Conservation (phyloP, 768 basidiomycete species). For the Basidioascus undulatus region DNA sequence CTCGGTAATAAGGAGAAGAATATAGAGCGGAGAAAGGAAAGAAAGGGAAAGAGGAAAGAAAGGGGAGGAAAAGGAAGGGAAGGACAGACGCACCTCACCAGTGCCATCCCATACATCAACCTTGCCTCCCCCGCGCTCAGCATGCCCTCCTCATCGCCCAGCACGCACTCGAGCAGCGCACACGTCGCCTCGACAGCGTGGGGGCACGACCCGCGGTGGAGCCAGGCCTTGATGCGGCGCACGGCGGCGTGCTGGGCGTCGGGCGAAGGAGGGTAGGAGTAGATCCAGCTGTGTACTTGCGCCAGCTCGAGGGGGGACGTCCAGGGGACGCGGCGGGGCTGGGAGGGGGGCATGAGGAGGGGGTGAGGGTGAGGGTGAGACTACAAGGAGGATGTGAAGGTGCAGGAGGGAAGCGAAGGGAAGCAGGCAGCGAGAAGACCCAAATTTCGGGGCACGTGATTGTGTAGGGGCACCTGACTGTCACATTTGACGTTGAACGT, state of each 20-base stretch:
- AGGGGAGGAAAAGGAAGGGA: background rate
- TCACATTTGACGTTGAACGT: conserved; percentile 6
- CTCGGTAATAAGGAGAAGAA: conserved; percentile 1
- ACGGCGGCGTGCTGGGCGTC: conserved; percentile 35
- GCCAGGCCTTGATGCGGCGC: conserved; percentile 18
- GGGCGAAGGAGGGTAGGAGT: conserved; percentile 33
- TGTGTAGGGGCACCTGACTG: background rate
- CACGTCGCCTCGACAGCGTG: conserved; percentile 12
- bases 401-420: background rate
- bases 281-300: conserved; percentile 52
- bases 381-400: conserved; percentile 4
- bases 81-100: conserved; percentile 8
- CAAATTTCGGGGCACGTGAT: background rate
- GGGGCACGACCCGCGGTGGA: conserved; percentile 9
- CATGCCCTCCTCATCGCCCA: conserved; percentile 4
- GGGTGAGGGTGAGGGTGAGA: too few species aligned
- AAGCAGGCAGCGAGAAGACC: background rate
- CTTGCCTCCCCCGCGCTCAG: background rate
- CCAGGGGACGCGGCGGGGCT: conserved; percentile 66
- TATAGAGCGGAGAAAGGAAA: background rate
- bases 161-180: conserved; percentile 7
- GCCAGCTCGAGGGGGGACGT: conserved; percentile 41
- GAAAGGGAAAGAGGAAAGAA: background rate
- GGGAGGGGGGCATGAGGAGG: too few species aligned
- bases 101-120: conserved; percentile 11